Percentiles rank a stretch among this genome's conserved stretches.
phyloP scores from a whole-genome alignment of 345 rosid genomes.

The Cardiospermum halicacabum region DNA sequence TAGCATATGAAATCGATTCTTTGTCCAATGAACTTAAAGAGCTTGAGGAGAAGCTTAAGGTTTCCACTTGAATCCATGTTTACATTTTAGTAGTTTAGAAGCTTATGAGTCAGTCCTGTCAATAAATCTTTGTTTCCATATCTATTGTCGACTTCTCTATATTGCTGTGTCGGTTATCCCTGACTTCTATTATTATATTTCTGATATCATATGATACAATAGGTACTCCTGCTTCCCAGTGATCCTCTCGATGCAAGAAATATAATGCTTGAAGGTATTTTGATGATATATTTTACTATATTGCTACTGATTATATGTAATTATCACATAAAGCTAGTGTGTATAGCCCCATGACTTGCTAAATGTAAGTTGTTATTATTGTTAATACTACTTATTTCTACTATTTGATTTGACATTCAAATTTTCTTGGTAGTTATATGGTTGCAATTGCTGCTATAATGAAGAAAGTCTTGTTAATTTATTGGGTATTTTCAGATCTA shows the following conservation, averaged over 20 bases:
- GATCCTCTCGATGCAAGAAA: constrained; percentile 96
- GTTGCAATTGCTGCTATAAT: not conserved
- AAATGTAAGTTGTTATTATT: not conserved
- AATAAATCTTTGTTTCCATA: not conserved
- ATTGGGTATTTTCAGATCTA: constrained; percentile 2
- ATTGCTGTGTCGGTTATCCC: not conserved
- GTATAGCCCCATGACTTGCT: not conserved
- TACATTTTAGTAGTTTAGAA: not conserved
- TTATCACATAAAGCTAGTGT: not conserved
- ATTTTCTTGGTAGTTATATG: not conserved
- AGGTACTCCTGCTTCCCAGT: constrained; percentile 78
- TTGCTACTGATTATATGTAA: not conserved
- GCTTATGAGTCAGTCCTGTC: not conserved
- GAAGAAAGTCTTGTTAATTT: not conserved
- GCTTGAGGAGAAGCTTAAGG: constrained; percentile 90
- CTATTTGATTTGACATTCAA: not conserved
- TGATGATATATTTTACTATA: not conserved
- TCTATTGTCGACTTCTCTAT: not conserved
- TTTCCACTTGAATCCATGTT: constrained; percentile 13
- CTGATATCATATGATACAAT: constrained; percentile 12
- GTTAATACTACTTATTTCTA: not conserved
- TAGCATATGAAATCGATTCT: constrained; percentile 66
- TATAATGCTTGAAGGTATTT: constrained; percentile 93
- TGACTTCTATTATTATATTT: not conserved
- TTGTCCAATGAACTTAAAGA: constrained; percentile 53